Evolutionary conservation across 2,329 filamentous ascomycete genomes (phyloP).

Genomic region (Teratosphaeria nubilosa): DNA sequence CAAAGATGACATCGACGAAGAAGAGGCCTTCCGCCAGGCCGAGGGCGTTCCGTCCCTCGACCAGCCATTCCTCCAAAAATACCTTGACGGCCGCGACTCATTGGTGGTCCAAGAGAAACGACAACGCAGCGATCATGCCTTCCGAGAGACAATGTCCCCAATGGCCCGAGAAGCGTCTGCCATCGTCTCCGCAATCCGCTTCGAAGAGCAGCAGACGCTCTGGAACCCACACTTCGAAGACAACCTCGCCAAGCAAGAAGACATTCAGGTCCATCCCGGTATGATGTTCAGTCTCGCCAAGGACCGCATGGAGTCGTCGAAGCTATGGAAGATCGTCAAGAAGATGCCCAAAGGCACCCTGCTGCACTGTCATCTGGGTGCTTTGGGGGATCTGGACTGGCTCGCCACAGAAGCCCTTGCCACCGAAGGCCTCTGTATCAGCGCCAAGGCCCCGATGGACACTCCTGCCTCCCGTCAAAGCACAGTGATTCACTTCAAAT

Average conservation of each 20-base stretch:
- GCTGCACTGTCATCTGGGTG: constrained; percentile 79
- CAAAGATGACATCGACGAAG: constrained; percentile 3
- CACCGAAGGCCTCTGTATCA: constrained; percentile 64
- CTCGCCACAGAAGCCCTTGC: constrained; percentile 61
- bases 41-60: constrained; percentile 34
- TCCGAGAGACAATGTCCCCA: constrained; percentile 65
- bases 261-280: constrained; percentile 61
- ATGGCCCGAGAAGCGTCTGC: constrained; percentile 66
- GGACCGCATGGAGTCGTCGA: constrained; percentile 72
- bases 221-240: constrained; percentile 71
- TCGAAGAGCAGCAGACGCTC: constrained; percentile 62
- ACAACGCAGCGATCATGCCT: constrained; percentile 64
- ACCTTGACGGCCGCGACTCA: constrained; percentile 62
- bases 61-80: constrained; percentile 75
- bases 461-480: constrained; percentile 44
- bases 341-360: constrained; percentile 82
- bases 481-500: constrained; percentile 48
- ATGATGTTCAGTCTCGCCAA: constrained; percentile 91
- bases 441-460: constrained; percentile 47
- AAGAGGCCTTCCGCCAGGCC: constrained; percentile 30
- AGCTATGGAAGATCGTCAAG: constrained; percentile 74
- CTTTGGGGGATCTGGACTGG: constrained; percentile 82
- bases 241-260: constrained; percentile 52
- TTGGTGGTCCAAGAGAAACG: constrained; percentile 74
- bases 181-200: constrained; percentile 71